These are phyloP conservation scores for Neohortaea acidophila DNA, from an alignment of 495 filamentous ascomycete genomes.

Conservation along the genomic window DNA sequence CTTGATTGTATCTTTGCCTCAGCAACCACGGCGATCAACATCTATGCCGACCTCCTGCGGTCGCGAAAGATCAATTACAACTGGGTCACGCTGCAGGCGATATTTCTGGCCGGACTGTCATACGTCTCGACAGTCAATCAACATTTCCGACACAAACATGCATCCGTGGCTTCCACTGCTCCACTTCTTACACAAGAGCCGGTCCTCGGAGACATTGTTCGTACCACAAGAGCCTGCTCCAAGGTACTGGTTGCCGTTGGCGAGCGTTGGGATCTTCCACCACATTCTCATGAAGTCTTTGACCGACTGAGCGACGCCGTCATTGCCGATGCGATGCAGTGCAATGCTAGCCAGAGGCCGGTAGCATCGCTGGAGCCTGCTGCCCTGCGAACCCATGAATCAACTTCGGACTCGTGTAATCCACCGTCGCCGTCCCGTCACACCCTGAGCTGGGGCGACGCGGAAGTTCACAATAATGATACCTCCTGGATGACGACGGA, in stretches of 20 bases:
- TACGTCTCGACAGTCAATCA: constrained; percentile 9
- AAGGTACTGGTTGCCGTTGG: constrained; percentile 11
- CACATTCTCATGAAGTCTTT: constrained; percentile 10
- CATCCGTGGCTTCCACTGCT: neutral
- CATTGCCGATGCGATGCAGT: constrained; percentile 7
- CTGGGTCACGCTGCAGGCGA: constrained; percentile 12
- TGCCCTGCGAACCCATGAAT: no score
- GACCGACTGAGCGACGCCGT: constrained; percentile 11
- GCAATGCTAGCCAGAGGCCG: no score
- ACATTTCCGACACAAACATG: constrained; percentile 3
- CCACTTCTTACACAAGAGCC: constrained; percentile 4
- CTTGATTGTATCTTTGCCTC: constrained; percentile 9
- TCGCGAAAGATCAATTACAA: constrained; percentile 11
- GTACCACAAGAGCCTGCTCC: constrained; percentile 9
- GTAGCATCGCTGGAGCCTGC: neutral
- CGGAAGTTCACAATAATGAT: no score
- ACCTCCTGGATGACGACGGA: constrained; percentile 2
- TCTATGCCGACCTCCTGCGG: constrained; percentile 5
- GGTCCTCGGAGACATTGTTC: constrained; percentile 2
- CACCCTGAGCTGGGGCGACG: no score
- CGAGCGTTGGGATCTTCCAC: neutral
- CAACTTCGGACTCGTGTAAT: no score
- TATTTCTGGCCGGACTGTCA: constrained; percentile 11
- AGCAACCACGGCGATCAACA: constrained; percentile 6
- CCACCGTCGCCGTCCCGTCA: no score